These are phyloP conservation scores for Moesziomyces antarcticus DNA, from an alignment of 1,284 basidiomycete species.

Conservation along the genomic window DNA sequence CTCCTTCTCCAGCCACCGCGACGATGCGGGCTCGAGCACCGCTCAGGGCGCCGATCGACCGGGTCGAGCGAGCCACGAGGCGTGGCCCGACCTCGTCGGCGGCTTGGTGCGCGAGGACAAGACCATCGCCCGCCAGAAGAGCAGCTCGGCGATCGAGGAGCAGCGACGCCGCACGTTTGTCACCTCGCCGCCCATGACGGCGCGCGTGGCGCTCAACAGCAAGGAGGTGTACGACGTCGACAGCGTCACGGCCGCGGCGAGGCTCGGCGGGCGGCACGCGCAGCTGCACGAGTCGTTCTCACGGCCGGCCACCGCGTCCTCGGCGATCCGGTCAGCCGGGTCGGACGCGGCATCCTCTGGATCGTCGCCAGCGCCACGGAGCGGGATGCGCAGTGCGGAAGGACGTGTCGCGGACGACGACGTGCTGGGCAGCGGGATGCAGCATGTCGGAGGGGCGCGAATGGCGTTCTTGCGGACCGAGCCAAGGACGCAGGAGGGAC, in stretches of 20 bases:
- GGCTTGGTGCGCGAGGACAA: too few species aligned
- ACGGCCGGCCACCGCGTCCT: constrained; percentile 28
- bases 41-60: too few species aligned
- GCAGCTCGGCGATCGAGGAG: constrained; percentile 26
- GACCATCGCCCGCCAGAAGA: constrained; percentile 12
- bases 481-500: constrained; percentile 1
- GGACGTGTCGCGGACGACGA: neutral
- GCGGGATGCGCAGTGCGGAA: neutral
- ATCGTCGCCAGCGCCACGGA: neutral
- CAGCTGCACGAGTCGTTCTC: neutral
- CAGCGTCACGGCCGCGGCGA: constrained; percentile 42
- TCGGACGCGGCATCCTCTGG: neutral
- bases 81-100: too few species aligned
- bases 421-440: neutral
- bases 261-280: constrained; percentile 4
- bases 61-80: too few species aligned
- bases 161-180: constrained; percentile 28
- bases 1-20: constrained; percentile 9
- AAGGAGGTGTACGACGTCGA: constrained; percentile 48
- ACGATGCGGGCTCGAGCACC: constrained; percentile 1
- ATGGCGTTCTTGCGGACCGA: constrained; percentile 9
- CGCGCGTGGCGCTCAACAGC: constrained; percentile 16
- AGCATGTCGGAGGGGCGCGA: neutral
- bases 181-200: constrained; percentile 40
- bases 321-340: neutral